A percentile compares a stretch with the other conserved stretches of the same genome.
These are phyloP conservation scores for Kodamaea laetipori DNA, from an alignment of 805 yeast genomes.

Conservation along the genomic window DNA sequence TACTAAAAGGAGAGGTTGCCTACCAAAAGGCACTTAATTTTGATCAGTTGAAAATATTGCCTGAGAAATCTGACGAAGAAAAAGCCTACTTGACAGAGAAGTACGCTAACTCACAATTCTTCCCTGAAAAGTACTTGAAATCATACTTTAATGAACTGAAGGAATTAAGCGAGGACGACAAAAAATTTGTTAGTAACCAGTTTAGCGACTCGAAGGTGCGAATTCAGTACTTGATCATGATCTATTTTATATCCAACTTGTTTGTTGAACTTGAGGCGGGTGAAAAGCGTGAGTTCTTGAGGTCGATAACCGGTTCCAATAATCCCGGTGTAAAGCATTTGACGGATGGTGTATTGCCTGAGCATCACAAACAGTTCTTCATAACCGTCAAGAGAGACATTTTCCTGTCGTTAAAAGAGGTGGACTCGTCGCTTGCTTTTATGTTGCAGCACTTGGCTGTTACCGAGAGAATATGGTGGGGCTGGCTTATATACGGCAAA, in stretches of 20 bases:
- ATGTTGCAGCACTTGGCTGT: constrained; percentile 28
- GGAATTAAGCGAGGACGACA: constrained; percentile 26
- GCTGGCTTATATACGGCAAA: constrained; percentile 42
- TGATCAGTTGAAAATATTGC: constrained; percentile 6
- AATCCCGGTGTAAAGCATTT: constrained; percentile 31
- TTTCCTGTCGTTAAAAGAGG: constrained; percentile 20
- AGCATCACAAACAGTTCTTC: constrained; percentile 22
- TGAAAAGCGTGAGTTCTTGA: constrained; percentile 26
- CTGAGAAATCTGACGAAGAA: constrained; percentile 21
- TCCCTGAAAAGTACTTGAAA: constrained; percentile 41
- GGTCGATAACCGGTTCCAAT: constrained; percentile 26
- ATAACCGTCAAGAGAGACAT: constrained; percentile 31
- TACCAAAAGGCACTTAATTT: constrained; percentile 17
- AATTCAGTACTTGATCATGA: constrained; percentile 30
- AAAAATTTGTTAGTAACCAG: constrained; percentile 24
- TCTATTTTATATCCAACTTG: constrained; percentile 32
- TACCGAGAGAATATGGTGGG: constrained; percentile 42
- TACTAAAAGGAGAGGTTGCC: constrained; percentile 33
- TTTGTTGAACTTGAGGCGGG: constrained; percentile 30
- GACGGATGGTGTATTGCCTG: constrained; percentile 35
- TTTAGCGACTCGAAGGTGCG: constrained; percentile 32
- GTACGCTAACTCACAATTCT: constrained; percentile 24
- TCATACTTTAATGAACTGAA: constrained; percentile 30
- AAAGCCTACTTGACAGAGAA: constrained; percentile 20
- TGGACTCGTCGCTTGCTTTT: constrained; percentile 30